Conservation (phyloP, 2,329 filamentous ascomycete species). For the Neophaeococcomyces aloes region DNA sequence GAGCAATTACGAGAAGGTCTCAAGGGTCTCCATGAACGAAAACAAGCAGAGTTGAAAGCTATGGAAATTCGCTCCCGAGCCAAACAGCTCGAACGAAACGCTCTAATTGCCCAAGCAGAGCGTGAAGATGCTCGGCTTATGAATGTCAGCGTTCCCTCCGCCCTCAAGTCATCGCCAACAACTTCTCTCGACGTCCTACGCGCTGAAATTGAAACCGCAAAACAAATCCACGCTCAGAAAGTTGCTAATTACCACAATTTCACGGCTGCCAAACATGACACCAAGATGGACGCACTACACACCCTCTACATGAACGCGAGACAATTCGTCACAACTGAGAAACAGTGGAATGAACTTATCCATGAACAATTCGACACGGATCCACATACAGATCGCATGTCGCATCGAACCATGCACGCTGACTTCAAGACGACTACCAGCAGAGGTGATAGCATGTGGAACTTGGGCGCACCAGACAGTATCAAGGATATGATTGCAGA, state of each 20-base stretch:
- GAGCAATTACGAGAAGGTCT: slow-evolving; percentile 63
- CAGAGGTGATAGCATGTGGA: slow-evolving; percentile 41
- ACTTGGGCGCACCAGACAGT: slow-evolving; percentile 37
- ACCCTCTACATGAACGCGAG: slow-evolving; percentile 82
- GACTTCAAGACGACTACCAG: slow-evolving; percentile 28
- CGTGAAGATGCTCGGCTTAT: slow-evolving; percentile 69
- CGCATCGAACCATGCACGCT: slow-evolving; percentile 25
- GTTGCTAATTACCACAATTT: slow-evolving; percentile 32
- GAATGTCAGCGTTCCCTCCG: slow-evolving; percentile 51
- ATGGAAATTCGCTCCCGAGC: slow-evolving; percentile 33
- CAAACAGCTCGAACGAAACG: slow-evolving; percentile 42
- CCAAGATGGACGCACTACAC: slow-evolving; percentile 62
- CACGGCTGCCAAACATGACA: slow-evolving; percentile 44
- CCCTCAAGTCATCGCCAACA: slow-evolving; percentile 39
- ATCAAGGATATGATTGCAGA: slow-evolving; percentile 37
- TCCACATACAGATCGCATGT: slow-evolving; percentile 23
- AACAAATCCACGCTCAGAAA: slow-evolving; percentile 28
- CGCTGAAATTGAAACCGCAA: slow-evolving; percentile 26
- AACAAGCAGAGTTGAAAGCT: slow-evolving; percentile 36
- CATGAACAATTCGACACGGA: slow-evolving; percentile 61
- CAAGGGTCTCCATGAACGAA: slow-evolving; percentile 56
- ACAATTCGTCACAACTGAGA: slow-evolving; percentile 73
- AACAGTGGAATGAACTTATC: slow-evolving; percentile 62
- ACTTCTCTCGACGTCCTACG: slow-evolving; percentile 11
- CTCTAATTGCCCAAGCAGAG: slow-evolving; percentile 52